Conservation (phyloP, 257 asterid species). For the Datura wrightii region DNA sequence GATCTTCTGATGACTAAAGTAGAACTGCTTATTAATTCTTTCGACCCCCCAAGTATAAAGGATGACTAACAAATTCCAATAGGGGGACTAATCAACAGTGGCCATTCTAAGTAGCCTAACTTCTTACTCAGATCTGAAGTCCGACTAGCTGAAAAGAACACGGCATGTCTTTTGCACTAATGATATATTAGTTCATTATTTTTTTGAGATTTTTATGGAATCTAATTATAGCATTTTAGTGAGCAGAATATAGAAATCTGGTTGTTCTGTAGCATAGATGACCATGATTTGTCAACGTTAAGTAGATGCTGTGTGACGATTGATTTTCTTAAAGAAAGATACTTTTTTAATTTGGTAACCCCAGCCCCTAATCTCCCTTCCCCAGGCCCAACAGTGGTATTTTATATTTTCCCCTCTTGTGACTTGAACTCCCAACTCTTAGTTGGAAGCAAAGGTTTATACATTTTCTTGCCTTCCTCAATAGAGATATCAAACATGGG, state of each 20-base stretch:
- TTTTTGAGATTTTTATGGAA: neutral
- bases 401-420: neutral
- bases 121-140: neutral
- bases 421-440: neutral
- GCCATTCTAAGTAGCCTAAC: neutral
- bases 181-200: neutral
- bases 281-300: neutral
- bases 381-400: neutral
- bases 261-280: neutral
- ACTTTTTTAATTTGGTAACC: neutral
- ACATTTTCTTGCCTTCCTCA: neutral
- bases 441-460: neutral
- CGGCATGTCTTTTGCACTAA: neutral
- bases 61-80: neutral
- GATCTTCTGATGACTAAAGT: conserved; percentile 11
- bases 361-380: neutral
- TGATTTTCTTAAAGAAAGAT: neutral
- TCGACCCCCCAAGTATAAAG: neutral
- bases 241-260: neutral
- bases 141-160: neutral
- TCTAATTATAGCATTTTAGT: neutral
- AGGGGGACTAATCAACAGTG: neutral
- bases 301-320: neutral
- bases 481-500: conserved; percentile 18
- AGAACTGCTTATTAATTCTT: neutral